These are phyloP conservation scores for Wickerhamiella infanticola DNA, from an alignment of 1,139 yeast genomes.

Conservation along the genomic window DNA sequence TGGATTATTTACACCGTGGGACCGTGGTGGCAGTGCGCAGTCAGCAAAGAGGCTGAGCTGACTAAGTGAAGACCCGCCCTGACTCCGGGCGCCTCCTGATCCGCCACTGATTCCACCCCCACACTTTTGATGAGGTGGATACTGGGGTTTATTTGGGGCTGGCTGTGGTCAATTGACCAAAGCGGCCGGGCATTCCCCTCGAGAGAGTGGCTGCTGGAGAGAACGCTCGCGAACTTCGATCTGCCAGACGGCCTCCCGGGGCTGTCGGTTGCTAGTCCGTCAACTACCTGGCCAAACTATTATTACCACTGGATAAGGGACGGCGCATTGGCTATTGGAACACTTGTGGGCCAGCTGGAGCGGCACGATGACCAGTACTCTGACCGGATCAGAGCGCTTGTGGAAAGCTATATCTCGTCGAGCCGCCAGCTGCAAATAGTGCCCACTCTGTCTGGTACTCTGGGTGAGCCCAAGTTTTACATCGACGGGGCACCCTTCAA, in stretches of 20 bases:
- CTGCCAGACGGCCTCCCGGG: conserved; percentile 39
- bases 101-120: too few relatives aligned
- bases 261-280: conserved; percentile 75
- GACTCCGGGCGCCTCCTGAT: too few relatives aligned
- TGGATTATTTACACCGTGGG: neutral
- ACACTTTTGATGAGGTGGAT: neutral
- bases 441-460: conserved; percentile 60
- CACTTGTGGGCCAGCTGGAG: conserved; percentile 35
- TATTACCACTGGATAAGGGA: conserved; percentile 87
- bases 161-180: neutral
- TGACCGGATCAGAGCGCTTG: conserved; percentile 22
- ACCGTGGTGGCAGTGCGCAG: neutral
- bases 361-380: conserved; percentile 22
- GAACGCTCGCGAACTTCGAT: conserved; percentile 12
- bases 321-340: conserved; percentile 63
- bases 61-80: neutral
- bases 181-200: neutral
- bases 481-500: conserved; percentile 48
- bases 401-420: conserved; percentile 49
- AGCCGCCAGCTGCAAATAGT: conserved; percentile 46
- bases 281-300: conserved; percentile 52
- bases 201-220: neutral
- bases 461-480: conserved; percentile 83
- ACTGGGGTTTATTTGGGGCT: neutral
- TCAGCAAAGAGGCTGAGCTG: neutral